phyloP scores from a whole-genome alignment of 2,329 filamentous ascomycete genomes.

The Stachybotrys chlorohalonatus region DNA sequence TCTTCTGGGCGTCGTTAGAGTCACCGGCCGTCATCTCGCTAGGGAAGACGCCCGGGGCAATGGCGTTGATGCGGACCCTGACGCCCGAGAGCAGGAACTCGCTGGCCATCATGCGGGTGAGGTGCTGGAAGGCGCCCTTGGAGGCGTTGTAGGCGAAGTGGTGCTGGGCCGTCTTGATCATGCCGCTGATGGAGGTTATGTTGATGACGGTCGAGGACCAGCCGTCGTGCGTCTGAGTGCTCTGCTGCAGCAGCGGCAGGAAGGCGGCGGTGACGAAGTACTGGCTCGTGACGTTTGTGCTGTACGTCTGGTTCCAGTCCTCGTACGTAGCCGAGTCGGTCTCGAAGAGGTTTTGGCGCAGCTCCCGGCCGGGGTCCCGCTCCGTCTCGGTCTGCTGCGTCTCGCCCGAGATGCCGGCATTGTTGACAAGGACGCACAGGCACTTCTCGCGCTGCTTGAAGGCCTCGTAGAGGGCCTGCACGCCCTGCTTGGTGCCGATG shows the following conservation, averaged over 20 bases:
- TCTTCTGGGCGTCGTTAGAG: slow-evolving; percentile 43
- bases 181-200: slow-evolving; percentile 58
- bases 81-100: slow-evolving; percentile 51
- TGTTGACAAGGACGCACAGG: slow-evolving; percentile 60
- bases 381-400: slow-evolving; percentile 45
- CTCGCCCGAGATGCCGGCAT: slow-evolving; percentile 53
- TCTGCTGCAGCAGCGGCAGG: slow-evolving; percentile 50
- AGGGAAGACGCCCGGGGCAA: slow-evolving; percentile 62
- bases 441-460: slow-evolving; percentile 44
- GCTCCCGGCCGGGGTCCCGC: slow-evolving; percentile 34
- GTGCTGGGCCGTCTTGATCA: slow-evolving; percentile 53
- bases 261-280: slow-evolving; percentile 58
- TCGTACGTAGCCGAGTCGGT: slow-evolving; percentile 47
- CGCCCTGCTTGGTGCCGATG: slow-evolving; percentile 52
- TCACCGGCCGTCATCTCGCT: slow-evolving; percentile 60
- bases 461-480: slow-evolving; percentile 47
- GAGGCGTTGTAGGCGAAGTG: slow-evolving; percentile 57
- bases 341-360: slow-evolving; percentile 59
- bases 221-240: slow-evolving; percentile 28
- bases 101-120: slow-evolving; percentile 53
- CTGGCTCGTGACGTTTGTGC: slow-evolving; percentile 64
- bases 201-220: slow-evolving; percentile 56
- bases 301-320: slow-evolving; percentile 64
- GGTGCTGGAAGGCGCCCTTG: slow-evolving; percentile 57
- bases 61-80: slow-evolving; percentile 61